phyloP scores from a whole-genome alignment of 2,329 filamentous ascomycete species.

The Nigrospora sphaerica region DNA sequence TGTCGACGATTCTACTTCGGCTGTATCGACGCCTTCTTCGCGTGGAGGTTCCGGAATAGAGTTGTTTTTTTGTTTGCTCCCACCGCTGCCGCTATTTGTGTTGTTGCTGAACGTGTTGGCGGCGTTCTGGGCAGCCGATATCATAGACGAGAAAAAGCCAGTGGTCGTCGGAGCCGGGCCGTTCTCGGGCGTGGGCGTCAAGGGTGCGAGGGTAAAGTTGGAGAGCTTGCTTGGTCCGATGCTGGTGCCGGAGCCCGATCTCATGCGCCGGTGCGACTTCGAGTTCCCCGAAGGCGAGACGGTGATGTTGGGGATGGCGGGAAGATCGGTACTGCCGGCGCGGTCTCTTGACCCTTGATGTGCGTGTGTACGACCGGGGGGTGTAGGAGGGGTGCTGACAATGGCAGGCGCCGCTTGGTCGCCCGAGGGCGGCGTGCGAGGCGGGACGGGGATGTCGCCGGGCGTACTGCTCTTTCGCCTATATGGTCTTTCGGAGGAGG shows the following conservation, averaged over 20 bases:
- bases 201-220: conserved; percentile 61
- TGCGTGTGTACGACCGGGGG: conserved; percentile 35
- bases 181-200: conserved; percentile 70
- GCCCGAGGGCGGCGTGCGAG: conserved; percentile 39
- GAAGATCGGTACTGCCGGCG: conserved; percentile 15
- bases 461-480: conserved; percentile 13
- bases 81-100: conserved; percentile 47
- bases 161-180: conserved; percentile 41
- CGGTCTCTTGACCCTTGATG: conserved; percentile 7
- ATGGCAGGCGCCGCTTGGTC: conserved; percentile 45
- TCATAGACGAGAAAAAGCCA: conserved; percentile 89
- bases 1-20: conserved; percentile 36
- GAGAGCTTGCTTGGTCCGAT: conserved; percentile 81
- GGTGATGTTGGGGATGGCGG: conserved; percentile 41
- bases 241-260: conserved; percentile 43
- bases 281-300: conserved; percentile 61
- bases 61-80: conserved; percentile 32
- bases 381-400: conserved; percentile 61
- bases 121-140: conserved; percentile 89
- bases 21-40: conserved; percentile 24
- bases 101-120: conserved; percentile 69
- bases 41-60: conserved; percentile 24
- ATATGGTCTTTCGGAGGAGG: conserved; percentile 9
- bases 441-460: conserved; percentile 19
- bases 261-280: conserved; percentile 57